Evolutionary conservation across 2,329 filamentous ascomycete species (phyloP).

Genomic region (Aspergillus hiratsukae): DNA sequence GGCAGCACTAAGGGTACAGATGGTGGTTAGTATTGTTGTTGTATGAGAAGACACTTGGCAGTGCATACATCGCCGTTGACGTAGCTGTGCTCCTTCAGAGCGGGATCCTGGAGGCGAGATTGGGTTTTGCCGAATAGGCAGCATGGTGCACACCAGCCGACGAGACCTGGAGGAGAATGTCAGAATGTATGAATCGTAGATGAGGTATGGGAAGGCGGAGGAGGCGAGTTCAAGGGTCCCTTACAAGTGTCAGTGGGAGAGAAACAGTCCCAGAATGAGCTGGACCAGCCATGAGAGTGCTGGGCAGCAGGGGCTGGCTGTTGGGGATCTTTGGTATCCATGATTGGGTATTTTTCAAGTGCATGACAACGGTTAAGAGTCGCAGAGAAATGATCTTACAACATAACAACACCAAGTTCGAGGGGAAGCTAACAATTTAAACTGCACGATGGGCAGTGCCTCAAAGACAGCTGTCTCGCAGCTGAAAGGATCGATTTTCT

Average conservation of each 20-base stretch:
- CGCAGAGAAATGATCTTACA: neutral
- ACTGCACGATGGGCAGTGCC: neutral
- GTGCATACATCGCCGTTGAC: conserved; percentile 25
- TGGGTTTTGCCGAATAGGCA: conserved; percentile 29
- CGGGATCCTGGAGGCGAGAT: conserved; percentile 28
- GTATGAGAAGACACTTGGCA: neutral
- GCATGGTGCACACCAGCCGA: conserved; percentile 27
- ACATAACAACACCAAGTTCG: neutral
- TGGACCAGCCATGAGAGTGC: conserved; percentile 22
- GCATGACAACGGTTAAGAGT: neutral
- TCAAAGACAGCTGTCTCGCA: neutral
- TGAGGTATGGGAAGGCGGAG: neutral
- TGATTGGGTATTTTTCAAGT: neutral
- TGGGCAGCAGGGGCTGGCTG: neutral
- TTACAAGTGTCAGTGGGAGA: conserved; percentile 29
- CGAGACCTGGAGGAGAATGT: conserved; percentile 18
- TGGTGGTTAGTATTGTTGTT: neutral
- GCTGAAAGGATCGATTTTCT: neutral
- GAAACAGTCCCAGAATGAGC: conserved; percentile 31
- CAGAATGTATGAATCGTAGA: neutral
- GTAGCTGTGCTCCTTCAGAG: conserved; percentile 21
- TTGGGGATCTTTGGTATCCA: neutral
- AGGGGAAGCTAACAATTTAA: neutral
- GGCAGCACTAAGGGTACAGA: conserved; percentile 30
- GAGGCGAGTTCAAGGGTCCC: conserved; percentile 1